Percentiles rank a stretch among this genome's conserved stretches.
Conservation (phyloP, 2,329 filamentous ascomycete genomes). For the Pezicula neosporulosa region DNA sequence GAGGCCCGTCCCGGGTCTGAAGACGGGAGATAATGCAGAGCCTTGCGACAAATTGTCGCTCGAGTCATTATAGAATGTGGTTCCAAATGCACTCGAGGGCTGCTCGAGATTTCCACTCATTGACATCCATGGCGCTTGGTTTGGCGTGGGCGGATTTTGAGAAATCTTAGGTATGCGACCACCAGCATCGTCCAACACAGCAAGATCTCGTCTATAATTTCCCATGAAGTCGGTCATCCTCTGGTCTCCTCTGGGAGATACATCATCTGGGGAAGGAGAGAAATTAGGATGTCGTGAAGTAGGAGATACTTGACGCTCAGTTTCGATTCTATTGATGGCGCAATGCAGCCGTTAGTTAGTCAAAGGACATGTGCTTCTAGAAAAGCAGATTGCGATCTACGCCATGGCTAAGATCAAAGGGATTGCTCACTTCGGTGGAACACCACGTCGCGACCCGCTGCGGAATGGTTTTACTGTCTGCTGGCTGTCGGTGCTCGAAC, state of each 20-base stretch:
- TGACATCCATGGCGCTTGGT: conserved; percentile 53
- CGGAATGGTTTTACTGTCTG: conserved; percentile 52
- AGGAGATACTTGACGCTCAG: conserved; percentile 28
- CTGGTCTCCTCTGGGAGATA: conserved; percentile 29
- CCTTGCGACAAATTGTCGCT: conserved; percentile 65
- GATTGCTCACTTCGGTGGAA: conserved; percentile 36
- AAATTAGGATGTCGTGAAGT: conserved; percentile 20
- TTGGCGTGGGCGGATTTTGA: conserved; percentile 50
- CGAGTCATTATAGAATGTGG: conserved; percentile 71
- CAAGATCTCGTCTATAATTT: conserved; percentile 70
- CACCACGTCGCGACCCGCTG: conserved; percentile 21
- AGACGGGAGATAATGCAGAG: conserved; percentile 69
- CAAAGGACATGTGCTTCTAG: conserved; percentile 25
- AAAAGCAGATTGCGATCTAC: not conserved
- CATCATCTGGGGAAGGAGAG: conserved; percentile 28
- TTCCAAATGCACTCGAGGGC: conserved; percentile 34
- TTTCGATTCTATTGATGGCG: conserved; percentile 24
- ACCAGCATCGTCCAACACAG: conserved; percentile 61
- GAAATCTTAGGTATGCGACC: conserved; percentile 55
- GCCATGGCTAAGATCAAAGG: conserved; percentile 4
- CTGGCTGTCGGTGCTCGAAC: conserved; percentile 63
- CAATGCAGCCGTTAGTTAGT: conserved; percentile 30
- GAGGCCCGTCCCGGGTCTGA: conserved; percentile 48
- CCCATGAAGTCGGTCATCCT: conserved; percentile 47
- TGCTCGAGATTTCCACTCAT: conserved; percentile 15